Evolutionary conservation across 345 rosid genomes (phyloP).

Genomic region (Hypericum androsaemum): DNA sequence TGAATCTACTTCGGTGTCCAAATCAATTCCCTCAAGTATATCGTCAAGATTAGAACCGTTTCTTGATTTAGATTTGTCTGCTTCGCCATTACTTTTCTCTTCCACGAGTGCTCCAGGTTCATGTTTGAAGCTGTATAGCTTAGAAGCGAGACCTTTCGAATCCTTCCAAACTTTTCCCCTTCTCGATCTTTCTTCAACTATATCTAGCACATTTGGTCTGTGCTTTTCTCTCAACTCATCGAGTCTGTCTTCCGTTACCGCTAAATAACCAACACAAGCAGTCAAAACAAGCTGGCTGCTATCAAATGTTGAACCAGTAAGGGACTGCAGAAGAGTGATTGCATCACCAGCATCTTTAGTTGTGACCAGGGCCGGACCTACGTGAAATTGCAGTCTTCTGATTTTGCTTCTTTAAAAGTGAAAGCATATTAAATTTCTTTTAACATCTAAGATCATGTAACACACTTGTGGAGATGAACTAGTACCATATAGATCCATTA

Average conservation of each 20-base stretch:
- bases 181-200: slow-evolving; percentile 58
- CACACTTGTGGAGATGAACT: slow-evolving; percentile 1
- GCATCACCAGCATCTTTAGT: slow-evolving; percentile 93
- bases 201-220: slow-evolving; percentile 50
- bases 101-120: slow-evolving; percentile 31
- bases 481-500: slow-evolving; percentile 86
- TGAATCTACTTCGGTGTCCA: slow-evolving; percentile 41
- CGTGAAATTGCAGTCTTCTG: slow-evolving; percentile 11
- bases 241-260: slow-evolving; percentile 63
- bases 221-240: slow-evolving; percentile 68
- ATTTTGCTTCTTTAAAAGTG: slow-evolving; percentile 3
- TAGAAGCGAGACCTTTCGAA: slow-evolving; percentile 74
- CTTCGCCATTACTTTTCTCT: slow-evolving; percentile 30
- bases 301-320: slow-evolving; percentile 89
- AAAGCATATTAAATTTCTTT: not conserved
- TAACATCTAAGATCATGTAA: slow-evolving; percentile 9
- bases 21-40: slow-evolving; percentile 29
- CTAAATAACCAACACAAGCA: slow-evolving; percentile 77
- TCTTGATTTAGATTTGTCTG: slow-evolving; percentile 23
- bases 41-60: slow-evolving; percentile 28
- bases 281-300: slow-evolving; percentile 91
- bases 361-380: slow-evolving; percentile 85
- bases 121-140: slow-evolving; percentile 77
- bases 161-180: slow-evolving; percentile 59
- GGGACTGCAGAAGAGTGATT: slow-evolving; percentile 72